Conservation (phyloP, 768 basidiomycete species). For the Sarcodon aspratus region DNA sequence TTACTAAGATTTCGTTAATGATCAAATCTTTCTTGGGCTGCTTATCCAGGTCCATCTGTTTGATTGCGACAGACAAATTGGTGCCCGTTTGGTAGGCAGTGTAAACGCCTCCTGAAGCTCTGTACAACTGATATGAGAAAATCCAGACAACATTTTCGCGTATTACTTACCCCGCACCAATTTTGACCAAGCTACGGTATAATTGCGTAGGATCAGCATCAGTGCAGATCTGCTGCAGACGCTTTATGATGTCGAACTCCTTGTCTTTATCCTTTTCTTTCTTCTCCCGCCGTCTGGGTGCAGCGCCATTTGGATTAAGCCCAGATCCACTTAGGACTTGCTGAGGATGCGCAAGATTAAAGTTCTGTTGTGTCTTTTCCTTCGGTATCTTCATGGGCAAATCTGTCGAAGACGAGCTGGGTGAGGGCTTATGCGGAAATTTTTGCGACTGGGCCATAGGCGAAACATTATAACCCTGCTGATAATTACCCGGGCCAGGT, state of each 20-base stretch:
- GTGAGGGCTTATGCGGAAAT: slow-evolving; percentile 9
- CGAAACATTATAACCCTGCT: background rate
- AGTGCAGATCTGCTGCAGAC: slow-evolving; percentile 90
- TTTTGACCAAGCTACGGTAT: slow-evolving; percentile 90
- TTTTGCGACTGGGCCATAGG: background rate
- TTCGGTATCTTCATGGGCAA: slow-evolving; percentile 18
- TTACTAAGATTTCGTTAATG: slow-evolving; percentile 99
- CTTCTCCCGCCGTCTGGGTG: slow-evolving; percentile 80
- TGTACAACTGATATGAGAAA: slow-evolving; percentile 17
- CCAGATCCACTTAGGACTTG: background rate
- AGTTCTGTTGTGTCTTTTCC: background rate
- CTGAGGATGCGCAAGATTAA: background rate
- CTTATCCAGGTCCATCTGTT: slow-evolving; percentile 99
- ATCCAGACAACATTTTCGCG: slow-evolving; percentile 1
- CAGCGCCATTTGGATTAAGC: slow-evolving; percentile 34
- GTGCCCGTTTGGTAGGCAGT: slow-evolving; percentile 97
- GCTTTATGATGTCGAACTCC: slow-evolving; percentile 83
- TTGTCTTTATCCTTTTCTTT: slow-evolving; percentile 69
- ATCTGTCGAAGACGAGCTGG: slow-evolving; percentile 48
- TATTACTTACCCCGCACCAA: slow-evolving; percentile 83
- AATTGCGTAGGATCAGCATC: slow-evolving; percentile 94
- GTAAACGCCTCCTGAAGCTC: slow-evolving; percentile 96
- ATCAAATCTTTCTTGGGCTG: slow-evolving; percentile 99
- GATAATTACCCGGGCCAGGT: slow-evolving; percentile 25
- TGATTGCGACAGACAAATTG: slow-evolving; percentile 92